Evolutionary conservation across 2,329 filamentous ascomycete genomes (phyloP).

Genomic region (Aspergillus persii): DNA sequence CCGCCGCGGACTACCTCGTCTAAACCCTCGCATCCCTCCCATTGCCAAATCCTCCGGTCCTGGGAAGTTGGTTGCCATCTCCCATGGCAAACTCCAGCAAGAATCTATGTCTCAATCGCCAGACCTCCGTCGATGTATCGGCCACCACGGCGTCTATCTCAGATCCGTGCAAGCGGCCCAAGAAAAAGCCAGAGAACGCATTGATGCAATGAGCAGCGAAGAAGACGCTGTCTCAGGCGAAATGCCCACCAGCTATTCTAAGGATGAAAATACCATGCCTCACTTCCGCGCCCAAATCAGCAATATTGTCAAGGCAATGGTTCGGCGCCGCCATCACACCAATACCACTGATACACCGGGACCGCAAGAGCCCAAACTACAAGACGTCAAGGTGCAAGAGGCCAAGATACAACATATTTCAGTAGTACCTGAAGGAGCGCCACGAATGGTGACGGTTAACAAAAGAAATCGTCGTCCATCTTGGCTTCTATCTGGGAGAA

Average conservation of each 20-base stretch:
- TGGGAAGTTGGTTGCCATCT: constrained; percentile 5
- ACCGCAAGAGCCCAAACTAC: neutral
- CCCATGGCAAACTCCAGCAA: constrained; percentile 14
- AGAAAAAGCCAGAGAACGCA: constrained; percentile 5
- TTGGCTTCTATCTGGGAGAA: neutral
- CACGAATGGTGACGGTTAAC: neutral
- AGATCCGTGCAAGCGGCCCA: constrained; percentile 14
- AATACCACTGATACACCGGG: neutral
- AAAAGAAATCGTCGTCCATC: neutral
- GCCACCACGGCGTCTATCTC: constrained; percentile 15
- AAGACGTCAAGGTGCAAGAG: neutral
- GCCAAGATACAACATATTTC: neutral
- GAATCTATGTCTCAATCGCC: constrained; percentile 12
- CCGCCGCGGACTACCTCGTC: neutral
- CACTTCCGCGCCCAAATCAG: constrained; percentile 11
- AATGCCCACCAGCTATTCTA: neutral
- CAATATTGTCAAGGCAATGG: constrained; percentile 12
- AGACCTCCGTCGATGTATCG: constrained; percentile 16
- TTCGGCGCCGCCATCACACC: constrained; percentile 1
- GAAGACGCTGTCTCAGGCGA: neutral
- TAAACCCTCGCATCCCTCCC: neutral
- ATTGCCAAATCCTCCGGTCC: neutral
- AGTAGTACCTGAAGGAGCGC: neutral
- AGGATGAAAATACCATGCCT: neutral
- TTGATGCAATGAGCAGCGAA: neutral